Evolutionary conservation across 768 basidiomycete species (phyloP), one percentile per base, ranked within the genome.

Genomic region (Albatrellus ellisii): DNA sequence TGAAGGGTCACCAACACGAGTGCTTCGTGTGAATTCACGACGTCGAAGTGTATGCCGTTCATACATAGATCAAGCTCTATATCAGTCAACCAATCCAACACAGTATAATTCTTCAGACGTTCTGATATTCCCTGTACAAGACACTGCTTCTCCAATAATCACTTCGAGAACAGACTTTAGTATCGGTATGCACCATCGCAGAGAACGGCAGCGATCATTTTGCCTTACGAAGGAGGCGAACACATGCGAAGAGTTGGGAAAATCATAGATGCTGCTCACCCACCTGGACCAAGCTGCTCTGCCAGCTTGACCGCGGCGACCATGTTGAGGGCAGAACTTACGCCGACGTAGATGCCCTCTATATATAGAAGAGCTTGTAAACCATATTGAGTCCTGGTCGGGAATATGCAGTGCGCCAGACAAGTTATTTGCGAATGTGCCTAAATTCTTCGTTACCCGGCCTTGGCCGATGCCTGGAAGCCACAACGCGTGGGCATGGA

Each of bases 121-220:
- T 73, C 67, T 1, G 95, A 91, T 54, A 99, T 87, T 18, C 80
- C 78, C 25, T 71, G 65, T 31, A 73, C 69, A 38, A 99, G 64
- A 0, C 71, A 78, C 58, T 98, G 98, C 26, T 71, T 65, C 55
- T 77, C 66, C 35, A 99, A 63, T 95, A 95, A 99, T 51, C 75
- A 74, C 58, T 84, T 83, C 14, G 91, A 95, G 66, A 99, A 99
- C 27, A 99, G 74, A 46, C 87, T 91, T 64, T 98, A 94, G 56
- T 99, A 95, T 56, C 94, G 74, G 56, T 98, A 94, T 35, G 95
- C 95, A 6, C 94, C 95, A 56, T 99, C 95, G 59, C 84, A 87
- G 27, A 99, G 62, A 41, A 97, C 71, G 5, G 95, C 98, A 1
- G 78, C 90, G 22, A 98, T 68, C 12, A 70, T 88, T 15, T 82